Conservation (phyloP, 371 early-diverging fungal species). For the Mucor circinelloides region DNA sequence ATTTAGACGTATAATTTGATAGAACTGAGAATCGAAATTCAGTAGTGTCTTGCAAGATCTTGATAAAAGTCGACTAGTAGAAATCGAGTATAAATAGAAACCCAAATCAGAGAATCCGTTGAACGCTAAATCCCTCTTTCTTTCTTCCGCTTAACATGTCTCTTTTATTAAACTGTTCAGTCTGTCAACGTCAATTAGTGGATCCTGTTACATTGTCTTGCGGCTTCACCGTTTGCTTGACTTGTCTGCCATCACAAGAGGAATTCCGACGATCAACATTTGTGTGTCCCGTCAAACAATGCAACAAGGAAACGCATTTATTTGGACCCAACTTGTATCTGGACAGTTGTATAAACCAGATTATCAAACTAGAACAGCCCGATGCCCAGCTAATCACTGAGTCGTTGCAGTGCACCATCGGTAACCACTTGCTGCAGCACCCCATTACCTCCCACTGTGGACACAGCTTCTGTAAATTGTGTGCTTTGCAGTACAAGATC, state of each 20-base stretch:
- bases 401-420: constrained; percentile 65
- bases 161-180: constrained; percentile 31
- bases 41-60: background rate
- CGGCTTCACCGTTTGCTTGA: constrained; percentile 46
- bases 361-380: background rate
- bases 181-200: constrained; percentile 31
- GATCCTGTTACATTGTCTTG: constrained; percentile 52
- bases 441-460: constrained; percentile 74
- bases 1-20: background rate
- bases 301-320: constrained; percentile 30
- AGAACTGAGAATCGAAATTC: background rate
- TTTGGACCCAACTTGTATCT: constrained; percentile 25
- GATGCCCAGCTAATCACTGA: background rate
- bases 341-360: background rate
- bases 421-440: constrained; percentile 50
- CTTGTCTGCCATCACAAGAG: constrained; percentile 35
- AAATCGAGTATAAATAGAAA: constrained; percentile 1
- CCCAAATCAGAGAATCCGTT: background rate
- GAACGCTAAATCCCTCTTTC: background rate
- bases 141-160: background rate
- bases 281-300: constrained; percentile 33
- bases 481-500: constrained; percentile 40
- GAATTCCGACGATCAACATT: constrained; percentile 16
- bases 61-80: background rate
- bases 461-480: constrained; percentile 69